Evolutionary conservation across 371 early-diverging fungal species (phyloP).

Genomic region (Smittium mucronatum): DNA sequence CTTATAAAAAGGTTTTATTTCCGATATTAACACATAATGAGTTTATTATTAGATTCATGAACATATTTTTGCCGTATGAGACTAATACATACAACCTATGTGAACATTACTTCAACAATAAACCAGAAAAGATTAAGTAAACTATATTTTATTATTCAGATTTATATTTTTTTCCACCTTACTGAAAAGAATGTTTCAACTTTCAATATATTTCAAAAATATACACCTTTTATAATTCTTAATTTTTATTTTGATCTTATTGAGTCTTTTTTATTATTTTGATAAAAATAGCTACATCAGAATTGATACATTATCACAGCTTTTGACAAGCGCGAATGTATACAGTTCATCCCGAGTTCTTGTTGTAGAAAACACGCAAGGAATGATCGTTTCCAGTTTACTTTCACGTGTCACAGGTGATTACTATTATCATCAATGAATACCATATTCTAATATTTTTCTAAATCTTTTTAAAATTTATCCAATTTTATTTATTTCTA

Average conservation of each 20-base stretch:
- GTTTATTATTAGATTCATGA: slow-evolving; percentile 37
- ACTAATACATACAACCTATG: slow-evolving; percentile 65
- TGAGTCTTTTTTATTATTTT: too few species aligned
- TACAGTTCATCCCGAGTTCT: slow-evolving; percentile 51
- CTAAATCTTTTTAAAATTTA: slow-evolving; percentile 6
- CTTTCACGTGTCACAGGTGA: slow-evolving; percentile 70
- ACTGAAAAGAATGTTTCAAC: too few species aligned
- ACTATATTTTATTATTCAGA: background rate
- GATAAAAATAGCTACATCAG: slow-evolving; percentile 47
- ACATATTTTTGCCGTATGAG: slow-evolving; percentile 65
- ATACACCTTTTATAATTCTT: too few species aligned
- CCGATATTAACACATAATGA: too few species aligned
- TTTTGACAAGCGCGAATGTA: slow-evolving; percentile 69
- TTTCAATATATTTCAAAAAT: too few species aligned
- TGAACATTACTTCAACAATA: slow-evolving; percentile 62
- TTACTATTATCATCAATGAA: background rate
- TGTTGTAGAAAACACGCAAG: slow-evolving; percentile 82
- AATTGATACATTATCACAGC: slow-evolving; percentile 81
- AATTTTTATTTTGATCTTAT: too few species aligned
- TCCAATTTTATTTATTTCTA: background rate
- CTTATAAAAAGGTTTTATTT: too few species aligned
- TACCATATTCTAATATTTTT: slow-evolving; percentile 8
- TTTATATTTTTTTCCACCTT: too few species aligned
- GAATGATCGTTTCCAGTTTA: slow-evolving; percentile 62
- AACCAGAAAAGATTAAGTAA: slow-evolving; percentile 67